Evolutionary conservation across 495 filamentous ascomycete genomes (phyloP).

Genomic region (Diplogelasinospora grovesii): DNA sequence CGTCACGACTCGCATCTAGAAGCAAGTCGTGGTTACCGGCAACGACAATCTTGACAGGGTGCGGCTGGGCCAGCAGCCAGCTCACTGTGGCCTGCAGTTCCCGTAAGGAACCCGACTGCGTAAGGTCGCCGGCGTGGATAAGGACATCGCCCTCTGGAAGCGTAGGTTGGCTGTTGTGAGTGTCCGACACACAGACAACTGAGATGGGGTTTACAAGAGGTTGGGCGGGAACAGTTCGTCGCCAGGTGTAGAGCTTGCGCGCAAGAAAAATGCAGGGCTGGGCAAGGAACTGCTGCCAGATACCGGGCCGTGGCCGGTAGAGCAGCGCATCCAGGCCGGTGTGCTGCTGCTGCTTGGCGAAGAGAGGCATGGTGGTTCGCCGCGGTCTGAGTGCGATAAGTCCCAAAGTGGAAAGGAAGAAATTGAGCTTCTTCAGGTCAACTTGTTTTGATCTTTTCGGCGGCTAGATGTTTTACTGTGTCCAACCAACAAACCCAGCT

Average conservation of each 20-base stretch:
- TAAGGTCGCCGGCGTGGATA: constrained; percentile 85
- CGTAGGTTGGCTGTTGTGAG: constrained; percentile 58
- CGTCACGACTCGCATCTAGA: constrained; percentile 15
- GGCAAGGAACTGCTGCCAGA: constrained; percentile 10
- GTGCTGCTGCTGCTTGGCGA: too few species aligned
- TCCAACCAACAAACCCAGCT: too few species aligned
- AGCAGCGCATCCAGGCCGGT: constrained; percentile 8
- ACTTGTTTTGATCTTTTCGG: too few species aligned
- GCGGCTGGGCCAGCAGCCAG: constrained; percentile 66
- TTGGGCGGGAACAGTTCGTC: background rate
- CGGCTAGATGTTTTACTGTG: too few species aligned
- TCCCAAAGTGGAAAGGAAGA: too few species aligned
- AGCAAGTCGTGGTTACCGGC: constrained; percentile 52
- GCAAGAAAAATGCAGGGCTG: constrained; percentile 12
- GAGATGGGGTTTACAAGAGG: constrained; percentile 5
- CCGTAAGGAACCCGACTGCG: constrained; percentile 62
- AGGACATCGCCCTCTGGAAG: constrained; percentile 76
- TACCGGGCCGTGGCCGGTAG: constrained; percentile 5
- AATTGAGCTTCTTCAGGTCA: too few species aligned
- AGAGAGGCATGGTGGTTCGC: too few species aligned
- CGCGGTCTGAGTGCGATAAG: too few species aligned
- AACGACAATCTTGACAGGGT: constrained; percentile 65
- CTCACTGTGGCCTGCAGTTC: constrained; percentile 62
- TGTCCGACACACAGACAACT: constrained; percentile 82
- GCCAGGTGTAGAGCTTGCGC: constrained; percentile 12